Evolutionary conservation across 768 basidiomycete species (phyloP).

Genomic region (Paxillus ammoniavirescens): DNA sequence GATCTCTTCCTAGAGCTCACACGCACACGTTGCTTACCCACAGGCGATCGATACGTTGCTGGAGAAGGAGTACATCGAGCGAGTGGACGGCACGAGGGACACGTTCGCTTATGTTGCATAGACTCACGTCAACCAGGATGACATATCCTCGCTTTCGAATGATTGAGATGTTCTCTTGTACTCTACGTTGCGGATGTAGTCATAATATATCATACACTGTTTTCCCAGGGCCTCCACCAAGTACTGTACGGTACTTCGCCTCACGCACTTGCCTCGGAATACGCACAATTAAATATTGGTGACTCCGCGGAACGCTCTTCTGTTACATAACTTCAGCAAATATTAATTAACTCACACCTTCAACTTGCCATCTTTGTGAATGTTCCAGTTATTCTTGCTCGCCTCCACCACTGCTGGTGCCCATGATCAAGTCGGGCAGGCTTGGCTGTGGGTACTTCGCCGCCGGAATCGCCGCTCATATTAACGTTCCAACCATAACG

Average conservation of each 20-base stretch:
- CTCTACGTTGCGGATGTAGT: slow-evolving; percentile 10
- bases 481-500: too few relatives aligned
- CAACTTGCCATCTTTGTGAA: neutral
- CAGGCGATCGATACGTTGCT: slow-evolving; percentile 88
- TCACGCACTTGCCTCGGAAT: too few relatives aligned
- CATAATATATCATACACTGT: slow-evolving; percentile 19
- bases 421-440: too few relatives aligned
- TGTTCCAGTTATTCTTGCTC: neutral
- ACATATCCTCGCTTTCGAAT: slow-evolving; percentile 7
- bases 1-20: neutral
- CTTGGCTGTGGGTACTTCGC: neutral
- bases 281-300: too few relatives aligned
- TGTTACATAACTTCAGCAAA: neutral
- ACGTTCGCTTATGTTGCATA: slow-evolving; percentile 46
- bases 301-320: neutral
- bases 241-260: too few relatives aligned
- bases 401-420: neutral
- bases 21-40: slow-evolving; percentile 1
- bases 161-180: slow-evolving; percentile 10
- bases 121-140: slow-evolving; percentile 7
- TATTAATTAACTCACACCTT: neutral
- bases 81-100: slow-evolving; percentile 88
- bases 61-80: slow-evolving; percentile 98
- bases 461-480: too few relatives aligned
- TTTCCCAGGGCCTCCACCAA: neutral